Base-by-base conservation (phyloP, 345 rosid species). In the Populus davidiana region DNA sequence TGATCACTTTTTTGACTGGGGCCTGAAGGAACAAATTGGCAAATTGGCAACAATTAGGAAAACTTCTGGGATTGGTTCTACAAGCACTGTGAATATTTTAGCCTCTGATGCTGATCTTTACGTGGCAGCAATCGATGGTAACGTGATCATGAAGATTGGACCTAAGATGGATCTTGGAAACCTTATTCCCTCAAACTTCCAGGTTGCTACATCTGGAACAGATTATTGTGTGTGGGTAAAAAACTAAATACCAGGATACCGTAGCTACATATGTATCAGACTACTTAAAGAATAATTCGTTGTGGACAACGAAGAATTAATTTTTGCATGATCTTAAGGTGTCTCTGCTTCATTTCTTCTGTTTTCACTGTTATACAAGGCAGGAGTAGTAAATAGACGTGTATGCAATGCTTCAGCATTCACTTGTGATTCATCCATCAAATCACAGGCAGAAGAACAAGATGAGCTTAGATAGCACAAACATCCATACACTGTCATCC, bases 121-220 rank as follows among this genome's bases (percentile, higher is more conserved):
- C 18, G 83, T 94, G 67, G 97, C 97, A 13, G 80, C 80, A 52
- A 86, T 95, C 52, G 89, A 88, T 78, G 91, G 77, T 17, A 86
- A 88, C 71, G 77, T 95, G n/a, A 87, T 92, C 8, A 81, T 91
- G 85, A 93, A 92, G 87, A 93, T 92, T 44, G 98, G 98, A 16
- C 86, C 94, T 52, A 95, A 85, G 84, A 44, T 17, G 77, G 93
- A 95, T 69, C 75, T 95, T 3, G 95, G 95, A 67, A 81, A 80
- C 70, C 94, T 92, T 6, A 85, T 95, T 41, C 93, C 98, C 44
- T 61, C 90, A 23, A 80, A 82, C 67, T 91, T 85, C 85, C 80
- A 72, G 83, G 79, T 93, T 73, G 91, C 90, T 77, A 74, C 87
- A 44, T 82, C 89, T 1, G 97, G 94, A 71, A 72, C 66, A 9